Evolutionary conservation across 2,329 filamentous ascomycete genomes (phyloP).

Genomic region (Coleophoma eucalyptorum): DNA sequence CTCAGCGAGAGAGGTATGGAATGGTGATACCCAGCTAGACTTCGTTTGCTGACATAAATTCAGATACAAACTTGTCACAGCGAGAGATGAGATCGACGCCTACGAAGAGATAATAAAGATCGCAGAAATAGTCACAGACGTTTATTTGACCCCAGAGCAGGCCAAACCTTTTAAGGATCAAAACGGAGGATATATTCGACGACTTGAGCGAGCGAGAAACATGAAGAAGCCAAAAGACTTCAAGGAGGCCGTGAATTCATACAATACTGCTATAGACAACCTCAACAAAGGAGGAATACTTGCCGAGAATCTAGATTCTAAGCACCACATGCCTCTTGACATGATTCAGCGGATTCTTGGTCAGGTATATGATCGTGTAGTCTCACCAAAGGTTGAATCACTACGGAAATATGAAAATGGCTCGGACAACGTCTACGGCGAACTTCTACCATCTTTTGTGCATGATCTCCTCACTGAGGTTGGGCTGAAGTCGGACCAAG

Average conservation of each 20-base stretch:
- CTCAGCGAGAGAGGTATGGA: constrained; percentile 60
- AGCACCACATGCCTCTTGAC: constrained; percentile 65
- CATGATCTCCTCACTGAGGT: constrained; percentile 76
- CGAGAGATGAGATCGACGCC: constrained; percentile 75
- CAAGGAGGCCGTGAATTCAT: constrained; percentile 66
- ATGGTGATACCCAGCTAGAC: neutral
- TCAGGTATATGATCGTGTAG: constrained; percentile 88
- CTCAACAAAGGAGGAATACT: constrained; percentile 70
- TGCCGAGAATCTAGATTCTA: constrained; percentile 64
- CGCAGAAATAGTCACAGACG: constrained; percentile 65
- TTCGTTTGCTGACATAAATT: neutral
- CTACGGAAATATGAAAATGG: constrained; percentile 85
- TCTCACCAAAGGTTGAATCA: constrained; percentile 82
- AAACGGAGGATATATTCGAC: constrained; percentile 69
- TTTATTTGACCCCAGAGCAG: constrained; percentile 73
- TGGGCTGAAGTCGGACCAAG: constrained; percentile 73
- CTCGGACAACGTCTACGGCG: constrained; percentile 91
- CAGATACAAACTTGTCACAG: constrained; percentile 72
- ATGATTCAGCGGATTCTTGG: constrained; percentile 78
- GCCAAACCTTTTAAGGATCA: constrained; percentile 67
- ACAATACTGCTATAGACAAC: constrained; percentile 67
- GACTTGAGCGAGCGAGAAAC: constrained; percentile 63
- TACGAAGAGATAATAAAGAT: constrained; percentile 70
- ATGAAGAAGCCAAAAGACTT: constrained; percentile 61
- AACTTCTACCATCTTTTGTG: constrained; percentile 81